Base-by-base conservation (phyloP, 139 green algal species). In the Asterochloris erici region DNA sequence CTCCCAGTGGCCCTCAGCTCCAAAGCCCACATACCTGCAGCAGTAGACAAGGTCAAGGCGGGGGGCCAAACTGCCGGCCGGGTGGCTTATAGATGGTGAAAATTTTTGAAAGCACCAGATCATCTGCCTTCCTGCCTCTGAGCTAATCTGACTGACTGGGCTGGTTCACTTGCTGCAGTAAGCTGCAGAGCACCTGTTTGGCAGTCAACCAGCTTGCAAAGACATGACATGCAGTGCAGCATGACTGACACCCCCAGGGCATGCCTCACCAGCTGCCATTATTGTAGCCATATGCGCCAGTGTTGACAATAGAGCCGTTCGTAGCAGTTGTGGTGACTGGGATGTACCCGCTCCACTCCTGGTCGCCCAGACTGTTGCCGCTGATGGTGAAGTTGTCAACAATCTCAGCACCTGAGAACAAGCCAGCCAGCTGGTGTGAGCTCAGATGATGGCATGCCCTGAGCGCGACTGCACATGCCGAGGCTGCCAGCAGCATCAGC, bases 371-470 rank as follows among this genome's bases (percentile, higher is more conserved):
- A 24, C 29, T 71, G 73, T 84, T 84, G 73, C 81, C 81, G 0
- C 12, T 74, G 28, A 84, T 77, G n/a, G 73, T 81, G 62, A 84
- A 66, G 17, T 84, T 84, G 14, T 71, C 9, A 11, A 84, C 81
- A 11, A 84, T 80, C 9, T 60, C 80, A 1, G 81, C 81, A 13
- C 81, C 81, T 79, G 73, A 62, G 38, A 71, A 71, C 21, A 24
- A 21, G 66, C 21, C 17, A 21, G 21, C 66, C 1, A 71, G 66
- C 17, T 26, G 19, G 17, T 21, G 17, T 24, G 21, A 71, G 66
- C 29, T 14, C 9, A 26, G 28, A 78, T 76, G 70, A 13, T 54
- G 38, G 38, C 2, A 54, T 54, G 38, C 38, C 38, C 38, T 54
- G 38, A 6, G 6, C 38, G 38, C 38, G n/a, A n/a, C 66, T 13